Evolutionary conservation across 2,329 filamentous ascomycete species (phyloP).

Genomic region (Furcasterigmium furcatum): DNA sequence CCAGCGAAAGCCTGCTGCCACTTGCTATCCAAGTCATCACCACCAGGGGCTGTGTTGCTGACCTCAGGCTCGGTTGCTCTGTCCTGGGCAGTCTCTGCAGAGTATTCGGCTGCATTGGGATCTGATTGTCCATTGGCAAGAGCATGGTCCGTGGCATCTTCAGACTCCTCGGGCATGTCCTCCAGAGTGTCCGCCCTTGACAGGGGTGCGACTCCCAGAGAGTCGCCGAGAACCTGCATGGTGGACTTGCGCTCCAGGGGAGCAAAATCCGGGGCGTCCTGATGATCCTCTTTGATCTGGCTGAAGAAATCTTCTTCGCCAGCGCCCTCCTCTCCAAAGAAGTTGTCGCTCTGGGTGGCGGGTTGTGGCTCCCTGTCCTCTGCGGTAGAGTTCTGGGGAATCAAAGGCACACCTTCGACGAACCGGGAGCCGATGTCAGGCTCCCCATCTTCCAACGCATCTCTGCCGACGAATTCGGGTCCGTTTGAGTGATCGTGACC

Average conservation of each 20-base stretch:
- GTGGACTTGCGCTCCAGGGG: slow-evolving; percentile 67
- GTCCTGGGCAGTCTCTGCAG: slow-evolving; percentile 10
- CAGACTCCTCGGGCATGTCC: slow-evolving; percentile 24
- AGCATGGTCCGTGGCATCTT: slow-evolving; percentile 16
- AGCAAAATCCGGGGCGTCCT: slow-evolving; percentile 20
- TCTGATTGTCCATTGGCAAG: slow-evolving; percentile 7
- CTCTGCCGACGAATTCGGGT: slow-evolving; percentile 38
- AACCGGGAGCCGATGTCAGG: slow-evolving; percentile 56
- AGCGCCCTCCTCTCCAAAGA: slow-evolving; percentile 40
- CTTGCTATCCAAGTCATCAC: slow-evolving; percentile 70
- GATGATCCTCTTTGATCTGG: slow-evolving; percentile 35
- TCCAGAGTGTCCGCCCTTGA: slow-evolving; percentile 19
- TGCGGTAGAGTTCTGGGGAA: slow-evolving; percentile 32
- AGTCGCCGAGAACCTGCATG: slow-evolving; percentile 57
- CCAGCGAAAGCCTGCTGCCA: slow-evolving; percentile 80
- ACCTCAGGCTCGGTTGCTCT: too few relatives aligned
- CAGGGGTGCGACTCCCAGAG: slow-evolving; percentile 33
- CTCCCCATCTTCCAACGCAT: slow-evolving; percentile 34
- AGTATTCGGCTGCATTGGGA: slow-evolving; percentile 10
- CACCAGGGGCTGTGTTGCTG: slow-evolving; percentile 19
- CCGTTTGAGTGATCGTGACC: slow-evolving; percentile 17
- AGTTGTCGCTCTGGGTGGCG: slow-evolving; percentile 9
- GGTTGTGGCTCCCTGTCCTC: slow-evolving; percentile 18
- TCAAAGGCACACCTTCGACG: slow-evolving; percentile 68
- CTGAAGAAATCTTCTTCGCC: slow-evolving; percentile 62